phyloP scores from a whole-genome alignment of 441 rosid genomes.

The Viola pubescens region DNA sequence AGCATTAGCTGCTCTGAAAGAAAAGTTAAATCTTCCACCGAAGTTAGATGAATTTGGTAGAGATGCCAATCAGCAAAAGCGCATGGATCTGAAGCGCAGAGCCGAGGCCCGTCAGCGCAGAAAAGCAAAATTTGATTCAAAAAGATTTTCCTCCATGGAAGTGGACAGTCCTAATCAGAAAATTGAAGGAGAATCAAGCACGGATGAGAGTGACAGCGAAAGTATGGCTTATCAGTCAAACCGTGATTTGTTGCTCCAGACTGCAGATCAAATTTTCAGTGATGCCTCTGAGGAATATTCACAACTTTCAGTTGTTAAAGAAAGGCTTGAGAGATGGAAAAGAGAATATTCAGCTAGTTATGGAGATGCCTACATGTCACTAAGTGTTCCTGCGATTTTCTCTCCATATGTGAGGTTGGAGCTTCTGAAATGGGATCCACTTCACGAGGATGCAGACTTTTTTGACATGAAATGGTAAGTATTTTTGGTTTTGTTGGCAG shows the following conservation, averaged over 20 bases:
- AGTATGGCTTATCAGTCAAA: conserved; percentile 66
- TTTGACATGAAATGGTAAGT: conserved; percentile 75
- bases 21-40: conserved; percentile 44
- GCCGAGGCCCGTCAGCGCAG: conserved; percentile 65
- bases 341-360: conserved; percentile 64
- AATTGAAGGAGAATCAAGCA: conserved; percentile 90
- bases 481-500: neutral
- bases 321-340: conserved; percentile 81
- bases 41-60: conserved; percentile 90
- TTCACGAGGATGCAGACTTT: conserved; percentile 67
- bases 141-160: conserved; percentile 58
- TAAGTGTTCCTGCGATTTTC: conserved; percentile 74
- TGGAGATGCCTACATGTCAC: conserved; percentile 87
- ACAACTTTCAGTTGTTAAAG: conserved; percentile 68
- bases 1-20: conserved; percentile 55
- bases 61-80: conserved; percentile 74
- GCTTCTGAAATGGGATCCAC: conserved; percentile 92
- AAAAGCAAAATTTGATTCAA: conserved; percentile 61
- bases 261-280: conserved; percentile 73
- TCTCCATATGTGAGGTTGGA: conserved; percentile 90
- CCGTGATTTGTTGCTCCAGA: conserved; percentile 55
- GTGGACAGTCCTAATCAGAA: conserved; percentile 44
- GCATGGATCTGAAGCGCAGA: conserved; percentile 63
- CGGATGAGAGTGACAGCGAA: conserved; percentile 92
- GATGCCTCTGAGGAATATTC: conserved; percentile 93